Evolutionary conservation across 331 rosid species (phyloP), one percentile per base, ranked within the genome.

Genomic region (Spiraea crenata): DNA sequence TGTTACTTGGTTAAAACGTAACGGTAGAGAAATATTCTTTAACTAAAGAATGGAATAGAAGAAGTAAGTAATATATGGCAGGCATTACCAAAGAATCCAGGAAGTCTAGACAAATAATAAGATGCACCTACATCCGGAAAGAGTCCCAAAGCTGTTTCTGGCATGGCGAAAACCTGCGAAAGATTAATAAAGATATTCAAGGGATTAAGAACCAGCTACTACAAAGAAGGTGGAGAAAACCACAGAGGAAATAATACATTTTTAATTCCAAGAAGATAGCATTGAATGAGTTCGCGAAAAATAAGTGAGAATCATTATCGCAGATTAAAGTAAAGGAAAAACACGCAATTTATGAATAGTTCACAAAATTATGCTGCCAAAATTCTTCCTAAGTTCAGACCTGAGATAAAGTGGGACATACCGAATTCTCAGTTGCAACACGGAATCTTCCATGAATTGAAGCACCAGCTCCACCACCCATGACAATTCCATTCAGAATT

Each of bases 401-500:
- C n/a, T 47, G 37, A 75, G 38, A 70, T 35, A 34, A 57, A 42
- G 58, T 59, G 38, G 42, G 20, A 76, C 74, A 7, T 89, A 93
- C 99, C 63, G 99, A 80, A 56, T 89, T 93, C 82, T 91, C 97
- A 25, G 96, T 89, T 65, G 85, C 96, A 54, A 93, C 85, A 57
- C 93, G 77, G 77, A 89, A 91, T 86, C 93, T 91, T 68, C 99
- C 97, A 71, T 93, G 99, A 35, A 91, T 75, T 70, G 99, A 91
- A 85, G 76, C 90, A 55, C 99, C 97, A 25, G 96, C 96, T n/a
- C 99, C 97, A 83, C 99, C 99, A 75, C 99, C 99, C 97, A 93
- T 91, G 72, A 93, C 97, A 52, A 91, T 89, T 72, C 99, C 99
- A 69, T 91, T 69, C 67, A 91, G 96, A 72, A 93, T 84, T 73